Base-by-base conservation (phyloP, 75 land plant genomes). In the Adiantum capillusveneris region DNA sequence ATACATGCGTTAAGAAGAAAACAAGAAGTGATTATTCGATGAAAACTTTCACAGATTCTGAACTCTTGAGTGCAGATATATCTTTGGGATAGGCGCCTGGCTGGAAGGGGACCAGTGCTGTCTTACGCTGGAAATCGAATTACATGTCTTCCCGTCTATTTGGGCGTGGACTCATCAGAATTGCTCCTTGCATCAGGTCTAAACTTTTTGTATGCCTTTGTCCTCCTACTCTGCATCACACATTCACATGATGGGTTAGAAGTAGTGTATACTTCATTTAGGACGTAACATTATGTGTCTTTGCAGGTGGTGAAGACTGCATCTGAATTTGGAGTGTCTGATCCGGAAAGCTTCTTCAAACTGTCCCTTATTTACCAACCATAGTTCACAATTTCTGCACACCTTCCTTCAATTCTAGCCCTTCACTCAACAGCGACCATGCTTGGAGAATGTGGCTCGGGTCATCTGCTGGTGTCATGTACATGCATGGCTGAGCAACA, bases 391-490 rank as follows among this genome's bases (percentile, higher is more conserved):
- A 21, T 5, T 46, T 46, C 22, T 2, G 50, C 22, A 18, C 50
- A 46, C 50, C 50, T 2, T 34, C 37, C 7, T 5, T 9, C 7
- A 5, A 3, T 5, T 34, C 9, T 3, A 34, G 37, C 9, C 9
- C 3, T 34, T 3, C 37, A 34, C 7, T 3, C 7, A 9, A 3
- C 9, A 9, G 37, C 37, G 3, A 9, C 9, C 37, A 50, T 53
- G 43, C 67, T 12, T 69, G 72, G 72, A 53, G 50, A 0, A 39
- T 69, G 43, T 69, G 72, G 72, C 57, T 69, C 27, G 72, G 72
- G 0, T 63, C 72, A 29, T 62, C 58, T 30, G 29, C 11, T 21
- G 59, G 65, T n/a, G 28, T 63, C 25, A 31, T 59, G 34, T 60
- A 50, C 21, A 60, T 68, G 70, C 64, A 68, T 53, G 70, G 70